Conservation (phyloP, 306 rosid species). For the Cicer chorassanicum region DNA sequence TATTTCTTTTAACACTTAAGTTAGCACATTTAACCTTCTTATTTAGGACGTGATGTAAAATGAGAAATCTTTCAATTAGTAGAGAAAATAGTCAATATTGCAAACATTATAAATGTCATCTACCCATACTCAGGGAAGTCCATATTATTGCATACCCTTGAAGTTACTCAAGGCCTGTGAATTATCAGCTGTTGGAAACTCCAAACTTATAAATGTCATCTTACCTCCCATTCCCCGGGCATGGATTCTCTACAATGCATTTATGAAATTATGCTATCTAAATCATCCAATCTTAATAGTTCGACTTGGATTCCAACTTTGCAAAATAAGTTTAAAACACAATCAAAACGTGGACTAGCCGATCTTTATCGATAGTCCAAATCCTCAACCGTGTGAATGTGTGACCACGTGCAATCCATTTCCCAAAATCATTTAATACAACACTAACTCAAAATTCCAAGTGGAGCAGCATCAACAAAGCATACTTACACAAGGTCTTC, state of each 20-base stretch:
- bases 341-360: not conserved
- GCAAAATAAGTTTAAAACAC: not conserved
- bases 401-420: not conserved
- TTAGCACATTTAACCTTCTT: not conserved
- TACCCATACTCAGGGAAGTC: not conserved
- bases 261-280: too few relatives aligned
- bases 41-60: not conserved
- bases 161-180: conserved; percentile 3
- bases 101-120: not conserved
- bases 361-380: not conserved
- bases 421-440: not conserved
- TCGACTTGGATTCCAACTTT: not conserved
- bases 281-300: too few relatives aligned
- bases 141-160: not conserved
- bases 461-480: not conserved
- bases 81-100: not conserved
- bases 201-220: too few relatives aligned
- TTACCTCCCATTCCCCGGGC: too few relatives aligned
- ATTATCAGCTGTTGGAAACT: not conserved
- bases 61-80: not conserved
- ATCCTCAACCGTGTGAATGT: not conserved
- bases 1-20: too few relatives aligned
- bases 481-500: conserved; percentile 16
- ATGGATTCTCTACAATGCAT: too few relatives aligned
- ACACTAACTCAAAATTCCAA: conserved; percentile 6